These are phyloP conservation scores for Miamiensis avidus DNA, from an alignment of 169 alveolate genomes.

Conservation along the genomic window DNA sequence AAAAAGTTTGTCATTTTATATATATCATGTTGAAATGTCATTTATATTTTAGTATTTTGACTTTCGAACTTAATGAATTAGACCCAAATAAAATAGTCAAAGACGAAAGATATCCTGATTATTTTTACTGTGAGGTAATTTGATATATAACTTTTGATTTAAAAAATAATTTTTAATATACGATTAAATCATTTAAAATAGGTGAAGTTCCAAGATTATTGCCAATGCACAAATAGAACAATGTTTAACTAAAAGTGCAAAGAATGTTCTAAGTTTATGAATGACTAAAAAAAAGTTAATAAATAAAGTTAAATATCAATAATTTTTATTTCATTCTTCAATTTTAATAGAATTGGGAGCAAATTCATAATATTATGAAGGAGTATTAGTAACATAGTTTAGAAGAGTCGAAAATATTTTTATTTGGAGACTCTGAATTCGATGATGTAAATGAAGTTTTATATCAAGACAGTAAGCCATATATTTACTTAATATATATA, in stretches of 20 bases:
- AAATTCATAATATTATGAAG: not conserved
- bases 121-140: constrained; percentile 28
- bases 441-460: constrained; percentile 46
- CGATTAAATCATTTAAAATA: not conserved
- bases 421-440: constrained; percentile 47
- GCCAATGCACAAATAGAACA: constrained; percentile 33
- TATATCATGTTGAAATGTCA: not conserved
- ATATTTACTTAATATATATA: no score
- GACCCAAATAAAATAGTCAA: constrained; percentile 21
- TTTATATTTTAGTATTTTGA: constrained; percentile 9
- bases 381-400: constrained; percentile 19
- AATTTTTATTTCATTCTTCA: not conserved
- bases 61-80: constrained; percentile 5
- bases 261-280: constrained; percentile 18
- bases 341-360: not conserved
- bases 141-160: not conserved
- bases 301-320: not conserved
- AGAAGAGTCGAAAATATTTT: constrained; percentile 35
- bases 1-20: constrained; percentile 12
- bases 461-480: constrained; percentile 26
- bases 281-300: not conserved
- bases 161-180: not conserved
- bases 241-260: constrained; percentile 29
- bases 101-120: constrained; percentile 35
- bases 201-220: constrained; percentile 31